Evolutionary conservation across 2,329 filamentous ascomycete species (phyloP).

Genomic region (Aspergillus unguis): DNA sequence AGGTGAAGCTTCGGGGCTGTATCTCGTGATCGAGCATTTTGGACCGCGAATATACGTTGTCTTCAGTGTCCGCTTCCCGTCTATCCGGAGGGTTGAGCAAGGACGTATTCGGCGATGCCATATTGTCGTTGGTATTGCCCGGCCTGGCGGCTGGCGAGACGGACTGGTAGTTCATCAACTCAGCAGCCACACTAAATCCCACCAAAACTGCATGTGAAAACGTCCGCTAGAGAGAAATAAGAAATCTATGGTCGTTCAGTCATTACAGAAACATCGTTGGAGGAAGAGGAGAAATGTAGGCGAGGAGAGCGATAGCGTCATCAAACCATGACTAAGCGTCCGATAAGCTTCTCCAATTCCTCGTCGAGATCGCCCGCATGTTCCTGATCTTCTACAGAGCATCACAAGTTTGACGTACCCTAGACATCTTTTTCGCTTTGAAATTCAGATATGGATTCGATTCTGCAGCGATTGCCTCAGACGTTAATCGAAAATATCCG

Average conservation of each 20-base stretch:
- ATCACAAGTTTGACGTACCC: too few relatives aligned
- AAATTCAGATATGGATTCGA: too few relatives aligned
- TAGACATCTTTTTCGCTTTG: too few relatives aligned
- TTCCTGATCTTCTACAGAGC: too few relatives aligned
- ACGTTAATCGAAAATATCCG: background rate
- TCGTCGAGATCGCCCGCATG: background rate
- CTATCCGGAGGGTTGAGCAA: slow-evolving; percentile 5
- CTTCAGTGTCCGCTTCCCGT: background rate
- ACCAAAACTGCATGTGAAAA: background rate
- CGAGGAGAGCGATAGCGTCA: slow-evolving; percentile 1
- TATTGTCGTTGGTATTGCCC: slow-evolving; percentile 18
- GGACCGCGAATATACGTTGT: background rate
- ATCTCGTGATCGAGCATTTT: slow-evolving; percentile 16
- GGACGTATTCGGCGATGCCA: slow-evolving; percentile 5
- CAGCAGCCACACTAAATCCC: background rate
- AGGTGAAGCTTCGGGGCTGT: slow-evolving; percentile 67
- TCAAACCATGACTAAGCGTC: slow-evolving; percentile 1
- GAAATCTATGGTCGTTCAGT: background rate
- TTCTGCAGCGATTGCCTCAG: too few relatives aligned
- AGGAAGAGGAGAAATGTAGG: background rate
- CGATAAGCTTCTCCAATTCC: background rate
- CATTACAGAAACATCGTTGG: background rate
- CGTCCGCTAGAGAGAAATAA: background rate
- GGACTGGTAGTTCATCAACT: slow-evolving; percentile 37
- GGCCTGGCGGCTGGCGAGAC: slow-evolving; percentile 27